Evolutionary conservation across 2,329 filamentous ascomycete species (phyloP), one percentile per base, ranked within the genome.

Genomic region (Coniochaeta ligniaria): DNA sequence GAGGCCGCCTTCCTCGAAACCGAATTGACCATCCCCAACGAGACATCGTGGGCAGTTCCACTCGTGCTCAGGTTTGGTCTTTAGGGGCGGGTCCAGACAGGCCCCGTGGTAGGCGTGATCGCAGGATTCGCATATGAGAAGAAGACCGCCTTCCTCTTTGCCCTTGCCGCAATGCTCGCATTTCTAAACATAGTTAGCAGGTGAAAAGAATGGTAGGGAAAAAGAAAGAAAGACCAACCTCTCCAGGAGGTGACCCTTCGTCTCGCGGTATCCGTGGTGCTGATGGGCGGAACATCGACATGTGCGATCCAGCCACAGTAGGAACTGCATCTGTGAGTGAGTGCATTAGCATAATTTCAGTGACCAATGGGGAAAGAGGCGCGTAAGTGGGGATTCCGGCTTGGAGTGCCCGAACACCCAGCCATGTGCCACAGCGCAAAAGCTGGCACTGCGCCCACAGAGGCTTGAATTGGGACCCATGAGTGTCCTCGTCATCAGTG

Each of bases 41-140:
- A 99, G 83, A 72, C 95, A 99, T 69, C 92, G 86, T 0, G 95
- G 90, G 67, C 95, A 99, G 71, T 98, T 94, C 95, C 95, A 99
- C 70, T 98, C 95, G 59, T 87, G 83, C 26, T 95, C 90, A 0
- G 92, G 92, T 64, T 89, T 86, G 9, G 83, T 78, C 67, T 88
- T 89, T 50, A 96, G 77, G 1, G 90, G 91, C 36, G 93, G 94
- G 65, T 99, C 95, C 22, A 98, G 83, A 69, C 95, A 99, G 62
- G 86, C 82, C 67, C 89, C 90, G 71, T 99, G 95, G 69, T 85
- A 98, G 3, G 90, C 89, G 69, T 90, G 83, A 63, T 98, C 94
- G 75, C 95, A 99, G 60, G 91, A 92, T 70, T 98, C 95, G 73
- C 95, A 99, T 5, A 91, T 76, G 5, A 96, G 78, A 20, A 97